Conservation (phyloP, 202 grass and related monocot genomes). For the Zoysia matrella region DNA sequence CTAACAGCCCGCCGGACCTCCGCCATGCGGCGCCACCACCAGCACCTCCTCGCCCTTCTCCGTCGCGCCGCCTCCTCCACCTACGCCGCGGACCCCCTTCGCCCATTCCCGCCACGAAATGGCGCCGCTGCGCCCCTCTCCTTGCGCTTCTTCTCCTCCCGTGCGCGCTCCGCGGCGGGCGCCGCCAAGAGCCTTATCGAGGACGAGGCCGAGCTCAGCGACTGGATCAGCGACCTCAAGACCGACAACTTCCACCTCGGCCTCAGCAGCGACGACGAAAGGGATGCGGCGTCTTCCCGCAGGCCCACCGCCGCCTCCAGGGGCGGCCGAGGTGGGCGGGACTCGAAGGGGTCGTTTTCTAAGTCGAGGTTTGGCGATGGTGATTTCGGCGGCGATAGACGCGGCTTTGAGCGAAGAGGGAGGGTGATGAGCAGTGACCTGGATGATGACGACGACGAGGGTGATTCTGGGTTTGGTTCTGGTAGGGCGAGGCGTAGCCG, state of each 20-base stretch:
- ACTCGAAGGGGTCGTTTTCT: conserved; percentile 39
- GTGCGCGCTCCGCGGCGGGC: conserved; percentile 13
- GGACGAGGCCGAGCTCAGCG: conserved; percentile 83
- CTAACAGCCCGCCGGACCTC: conserved; percentile 33
- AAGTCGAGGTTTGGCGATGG: conserved; percentile 51
- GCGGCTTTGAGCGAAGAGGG: conserved; percentile 44
- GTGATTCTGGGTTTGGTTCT: conserved; percentile 42
- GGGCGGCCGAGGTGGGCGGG: conserved; percentile 45
- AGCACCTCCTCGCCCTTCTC: conserved; percentile 45
- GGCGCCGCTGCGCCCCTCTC: conserved; percentile 30
- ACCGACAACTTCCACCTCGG: conserved; percentile 62
- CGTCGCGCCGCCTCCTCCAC: conserved; percentile 32
- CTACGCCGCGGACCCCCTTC: conserved; percentile 15
- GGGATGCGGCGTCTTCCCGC: conserved; percentile 31
- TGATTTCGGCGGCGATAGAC: conserved; percentile 35
- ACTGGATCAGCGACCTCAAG: conserved; percentile 80
- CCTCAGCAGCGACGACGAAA: conserved; percentile 69
- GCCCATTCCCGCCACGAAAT: conserved; percentile 19
- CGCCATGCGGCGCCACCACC: conserved; percentile 57
- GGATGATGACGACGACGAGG: conserved; percentile 34
- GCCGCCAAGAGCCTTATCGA: conserved; percentile 72
- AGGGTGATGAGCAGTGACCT: conserved; percentile 37
- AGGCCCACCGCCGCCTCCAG: conserved; percentile 32
- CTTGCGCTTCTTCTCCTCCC: conserved; percentile 55
- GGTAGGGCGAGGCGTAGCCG: conserved; percentile 36